Conservation (phyloP, 495 filamentous ascomycete genomes). For the Penicillium turbatum region DNA sequence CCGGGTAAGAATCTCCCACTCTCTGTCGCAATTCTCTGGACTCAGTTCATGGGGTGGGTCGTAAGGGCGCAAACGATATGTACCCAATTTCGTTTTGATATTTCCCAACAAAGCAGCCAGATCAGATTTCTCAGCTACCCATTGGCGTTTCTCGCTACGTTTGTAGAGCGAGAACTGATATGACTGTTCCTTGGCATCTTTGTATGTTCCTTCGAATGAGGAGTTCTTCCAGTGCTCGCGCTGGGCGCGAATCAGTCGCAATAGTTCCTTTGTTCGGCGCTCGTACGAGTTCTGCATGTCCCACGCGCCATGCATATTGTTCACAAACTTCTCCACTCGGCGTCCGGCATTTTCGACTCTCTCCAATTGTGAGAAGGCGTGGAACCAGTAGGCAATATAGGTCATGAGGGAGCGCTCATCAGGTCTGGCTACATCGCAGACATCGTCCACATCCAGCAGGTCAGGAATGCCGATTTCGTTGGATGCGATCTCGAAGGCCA, state of each 20-base stretch:
- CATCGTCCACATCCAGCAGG: slow-evolving; percentile 94
- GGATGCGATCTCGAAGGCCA: slow-evolving; percentile 91
- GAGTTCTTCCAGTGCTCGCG: slow-evolving; percentile 69
- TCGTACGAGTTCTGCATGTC: slow-evolving; percentile 98
- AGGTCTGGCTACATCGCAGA: slow-evolving; percentile 91
- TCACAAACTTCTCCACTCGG: slow-evolving; percentile 96
- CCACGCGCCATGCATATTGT: slow-evolving; percentile 99
- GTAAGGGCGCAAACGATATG: slow-evolving; percentile 86
- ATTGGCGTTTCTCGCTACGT: slow-evolving; percentile 77
- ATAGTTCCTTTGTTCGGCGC: slow-evolving; percentile 74
- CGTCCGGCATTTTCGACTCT: slow-evolving; percentile 94
- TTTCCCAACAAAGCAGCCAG: slow-evolving; percentile 91
- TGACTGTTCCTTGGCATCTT: slow-evolving; percentile 85
- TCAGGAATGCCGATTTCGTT: slow-evolving; percentile 97
- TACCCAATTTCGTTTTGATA: slow-evolving; percentile 96
- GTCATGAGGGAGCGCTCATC: slow-evolving; percentile 98
- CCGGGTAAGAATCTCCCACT: slow-evolving; percentile 74
- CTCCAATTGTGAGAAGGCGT: slow-evolving; percentile 97
- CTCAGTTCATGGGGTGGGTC: slow-evolving; percentile 79
- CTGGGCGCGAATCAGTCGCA: slow-evolving; percentile 70
- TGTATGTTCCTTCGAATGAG: slow-evolving; percentile 85
- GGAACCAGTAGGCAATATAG: slow-evolving; percentile 99
- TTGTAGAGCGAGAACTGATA: slow-evolving; percentile 82
- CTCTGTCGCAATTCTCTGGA: slow-evolving; percentile 71
- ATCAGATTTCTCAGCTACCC: slow-evolving; percentile 97